Base-by-base conservation (phyloP, 202 grass and related monocot species). In the Setaria viridis region DNA sequence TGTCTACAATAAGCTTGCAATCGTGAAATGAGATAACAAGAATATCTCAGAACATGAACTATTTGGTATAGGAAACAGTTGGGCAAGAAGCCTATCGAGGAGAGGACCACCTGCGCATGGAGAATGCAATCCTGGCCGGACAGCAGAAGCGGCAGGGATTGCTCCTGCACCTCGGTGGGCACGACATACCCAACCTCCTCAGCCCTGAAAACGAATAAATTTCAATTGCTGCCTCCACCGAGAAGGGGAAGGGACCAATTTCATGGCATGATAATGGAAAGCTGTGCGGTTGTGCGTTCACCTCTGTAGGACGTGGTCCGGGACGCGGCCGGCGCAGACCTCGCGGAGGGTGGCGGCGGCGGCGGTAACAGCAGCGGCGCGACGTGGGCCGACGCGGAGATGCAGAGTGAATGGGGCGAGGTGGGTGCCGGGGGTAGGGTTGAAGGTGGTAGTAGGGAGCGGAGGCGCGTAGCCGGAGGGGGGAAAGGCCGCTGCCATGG, bases 111-210 rank as follows among this genome's bases (percentile, higher is more conserved):
- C 93, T 99, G 97, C 4, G 93, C 92, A 82, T 99, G 97, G 84
- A 96, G 93, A 83, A 99, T 73, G 70, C 97, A 99, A 67, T 99
- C 97, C 48, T 80, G 86, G 43, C 93, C 94, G 69, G 97, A 85
- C 11, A 96, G 51, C 9, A 99, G 84, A 82, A 94, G 16, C 29
- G 93, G 93, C 41, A 99, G 90, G 54, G 93, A 94, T 56, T 94
- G 90, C 63, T 92, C 82, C 83, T 96, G 97, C 80, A 94, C 88
- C 78, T 94, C 92, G 30, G 97, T 99, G 64, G 90, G 90, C 65
- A 67, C 67, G 54, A 74, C 47, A 73, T 92, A 99, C 25, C 93
- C 92, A 9, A 96, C 83, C 82, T 94, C 90, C 86, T 93, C 88
- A 29, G 93, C 88, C 87, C 97, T 99, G 82, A n/a, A 87, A 87